Base-by-base conservation (phyloP, 768 basidiomycete species). In the Sarcodon aspratus region DNA sequence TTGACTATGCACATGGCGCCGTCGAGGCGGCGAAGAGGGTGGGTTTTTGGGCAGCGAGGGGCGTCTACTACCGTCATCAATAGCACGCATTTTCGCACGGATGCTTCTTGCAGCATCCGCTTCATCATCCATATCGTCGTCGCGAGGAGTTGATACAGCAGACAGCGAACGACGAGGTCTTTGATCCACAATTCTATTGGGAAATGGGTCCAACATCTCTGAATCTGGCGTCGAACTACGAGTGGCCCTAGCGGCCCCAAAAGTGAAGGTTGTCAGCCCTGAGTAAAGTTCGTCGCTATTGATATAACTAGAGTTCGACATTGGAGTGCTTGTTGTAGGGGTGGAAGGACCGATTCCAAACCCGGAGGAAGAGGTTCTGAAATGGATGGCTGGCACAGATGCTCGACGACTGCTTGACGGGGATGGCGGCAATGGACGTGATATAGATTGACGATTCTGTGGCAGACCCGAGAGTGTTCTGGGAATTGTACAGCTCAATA, bases 141-240 rank as follows among this genome's bases (percentile, higher is more conserved):
- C 63, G 52, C 55, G 44, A 42, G 52, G 36, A 31, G 47, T 47
- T 54, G 49, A 48, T 12, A 60, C 40, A 33, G 52, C 51, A 17
- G 65, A 66, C 33, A 74, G 56, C 21, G 73, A 73, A 9, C 67
- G 68, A 36, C 73, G 70, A 5, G 73, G 73, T 0, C 73, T 74
- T 35, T 63, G 66, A 54, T 75, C 70, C 15, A 62, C 44, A 35
- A 64, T 66, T 37, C 50, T n/a, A 44, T 18, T 10, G 36, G 42
- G 32, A 10, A 12, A 13, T 13, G 34, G 33, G 4, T 38, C 38
- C 33, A 33, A 17, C 35, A 37, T 13, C 34, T 46, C 9, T 10
- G 35, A 36, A 5, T 54, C 53, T 18, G 42, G 15, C 10, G n/a
- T 17, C 27, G 50, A 34, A 17, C 36, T 35, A 32, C 43, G 15